Evolutionary conservation across 2,329 filamentous ascomycete genomes (phyloP).

Genomic region (Didymella lethalis): DNA sequence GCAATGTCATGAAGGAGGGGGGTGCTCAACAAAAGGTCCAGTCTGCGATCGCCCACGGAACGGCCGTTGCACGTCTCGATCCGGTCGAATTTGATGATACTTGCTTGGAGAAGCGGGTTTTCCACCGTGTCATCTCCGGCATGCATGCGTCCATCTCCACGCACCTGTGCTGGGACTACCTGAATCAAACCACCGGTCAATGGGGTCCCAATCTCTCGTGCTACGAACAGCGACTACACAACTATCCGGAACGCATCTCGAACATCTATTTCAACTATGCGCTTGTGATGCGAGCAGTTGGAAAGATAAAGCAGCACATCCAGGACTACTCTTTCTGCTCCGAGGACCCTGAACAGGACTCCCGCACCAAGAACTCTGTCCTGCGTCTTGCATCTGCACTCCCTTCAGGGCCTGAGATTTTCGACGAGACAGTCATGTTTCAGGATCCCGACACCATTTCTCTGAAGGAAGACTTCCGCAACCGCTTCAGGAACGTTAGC

Average conservation of each 20-base stretch:
- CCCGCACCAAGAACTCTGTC: slow-evolving; percentile 80
- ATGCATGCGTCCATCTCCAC: slow-evolving; percentile 99
- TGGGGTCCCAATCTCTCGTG: slow-evolving; percentile 92
- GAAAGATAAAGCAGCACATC: slow-evolving; percentile 86
- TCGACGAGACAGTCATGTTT: slow-evolving; percentile 97
- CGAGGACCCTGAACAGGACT: slow-evolving; percentile 81
- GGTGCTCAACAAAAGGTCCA: slow-evolving; percentile 68
- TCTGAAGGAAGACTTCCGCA: slow-evolving; percentile 95
- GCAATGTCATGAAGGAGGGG: slow-evolving; percentile 66
- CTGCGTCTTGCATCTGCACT: slow-evolving; percentile 76
- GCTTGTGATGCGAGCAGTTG: slow-evolving; percentile 87
- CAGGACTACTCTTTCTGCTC: slow-evolving; percentile 90
- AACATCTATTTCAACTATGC: slow-evolving; percentile 99
- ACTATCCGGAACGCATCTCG: slow-evolving; percentile 86
- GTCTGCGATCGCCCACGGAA: slow-evolving; percentile 60
- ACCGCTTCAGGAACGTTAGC: slow-evolving; percentile 95
- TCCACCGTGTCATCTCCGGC: slow-evolving; percentile 91
- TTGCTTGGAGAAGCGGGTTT: slow-evolving; percentile 98
- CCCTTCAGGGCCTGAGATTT: slow-evolving; percentile 75
- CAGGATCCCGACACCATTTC: slow-evolving; percentile 73
- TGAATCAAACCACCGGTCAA: slow-evolving; percentile 92
- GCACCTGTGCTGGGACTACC: slow-evolving; percentile 93
- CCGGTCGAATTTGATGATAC: slow-evolving; percentile 84
- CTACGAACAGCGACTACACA: slow-evolving; percentile 85
- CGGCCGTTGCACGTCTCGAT: slow-evolving; percentile 67